Evolutionary conservation across 225 moss, liverwort and hornwort genomes (phyloP).

Genomic region (Ulota crispa): DNA sequence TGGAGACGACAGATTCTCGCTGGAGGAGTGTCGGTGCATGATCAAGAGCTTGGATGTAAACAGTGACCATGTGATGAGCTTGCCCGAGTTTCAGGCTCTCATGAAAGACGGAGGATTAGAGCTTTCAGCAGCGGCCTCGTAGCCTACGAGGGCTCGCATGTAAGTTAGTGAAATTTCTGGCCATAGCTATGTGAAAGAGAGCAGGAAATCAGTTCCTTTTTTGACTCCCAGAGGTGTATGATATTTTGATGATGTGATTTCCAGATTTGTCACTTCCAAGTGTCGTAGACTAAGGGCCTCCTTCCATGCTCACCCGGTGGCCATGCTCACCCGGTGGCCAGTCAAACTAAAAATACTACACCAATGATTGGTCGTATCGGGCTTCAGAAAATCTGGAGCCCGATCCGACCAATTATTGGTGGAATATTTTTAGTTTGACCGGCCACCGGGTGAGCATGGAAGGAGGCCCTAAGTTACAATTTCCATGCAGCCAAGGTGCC

Average conservation of each 20-base stretch:
- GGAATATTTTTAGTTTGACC: too few species aligned
- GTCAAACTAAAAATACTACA: too few species aligned
- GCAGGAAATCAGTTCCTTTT: neutral
- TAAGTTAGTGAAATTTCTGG: slow-evolving; percentile 2
- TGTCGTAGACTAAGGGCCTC: neutral
- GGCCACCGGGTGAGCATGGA: too few species aligned
- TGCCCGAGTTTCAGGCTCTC: slow-evolving; percentile 33
- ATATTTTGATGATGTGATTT: neutral
- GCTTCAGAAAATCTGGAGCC: too few species aligned
- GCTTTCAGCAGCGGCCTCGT: neutral
- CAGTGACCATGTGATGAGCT: slow-evolving; percentile 40
- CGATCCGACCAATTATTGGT: too few species aligned
- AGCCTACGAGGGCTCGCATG: neutral
- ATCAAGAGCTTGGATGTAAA: slow-evolving; percentile 37
- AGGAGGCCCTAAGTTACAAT: too few species aligned
- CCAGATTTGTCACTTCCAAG: neutral
- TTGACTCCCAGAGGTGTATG: neutral
- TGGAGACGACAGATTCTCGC: slow-evolving; percentile 46
- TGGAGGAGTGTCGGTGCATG: slow-evolving; percentile 53
- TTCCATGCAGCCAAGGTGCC: neutral
- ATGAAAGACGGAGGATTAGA: slow-evolving; percentile 16
- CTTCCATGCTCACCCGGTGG: too few species aligned
- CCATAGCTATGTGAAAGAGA: neutral
- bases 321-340: too few species aligned
- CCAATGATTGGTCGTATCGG: too few species aligned